These are phyloP conservation scores for Mucor indicus DNA, from an alignment of 371 early-diverging fungal species.

Conservation along the genomic window DNA sequence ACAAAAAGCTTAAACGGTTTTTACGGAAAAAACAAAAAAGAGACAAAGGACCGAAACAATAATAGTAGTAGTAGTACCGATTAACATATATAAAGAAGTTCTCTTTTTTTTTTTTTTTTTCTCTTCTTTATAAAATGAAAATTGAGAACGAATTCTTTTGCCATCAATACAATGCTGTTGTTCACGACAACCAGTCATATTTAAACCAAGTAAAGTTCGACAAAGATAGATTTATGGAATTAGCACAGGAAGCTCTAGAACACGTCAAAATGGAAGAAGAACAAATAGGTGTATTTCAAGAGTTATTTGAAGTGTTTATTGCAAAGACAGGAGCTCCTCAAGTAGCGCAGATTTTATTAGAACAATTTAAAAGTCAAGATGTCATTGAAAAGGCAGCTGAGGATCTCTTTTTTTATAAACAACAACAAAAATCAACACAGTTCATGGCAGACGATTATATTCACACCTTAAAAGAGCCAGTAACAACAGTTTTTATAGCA, in stretches of 20 bases:
- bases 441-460: slow-evolving; percentile 3
- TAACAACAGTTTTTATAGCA: not conserved
- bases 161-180: no score
- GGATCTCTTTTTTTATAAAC: slow-evolving; percentile 24
- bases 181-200: no score
- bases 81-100: no score
- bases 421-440: not conserved
- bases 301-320: slow-evolving; percentile 42
- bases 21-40: no score
- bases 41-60: no score
- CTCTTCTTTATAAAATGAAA: no score
- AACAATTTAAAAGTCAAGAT: slow-evolving; percentile 42
- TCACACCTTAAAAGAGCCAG: slow-evolving; percentile 9
- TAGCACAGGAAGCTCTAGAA: slow-evolving; percentile 47
- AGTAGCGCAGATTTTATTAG: slow-evolving; percentile 42
- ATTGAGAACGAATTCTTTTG: no score
- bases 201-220: no score
- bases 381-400: slow-evolving; percentile 44
- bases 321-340: slow-evolving; percentile 41
- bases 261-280: slow-evolving; percentile 47
- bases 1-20: no score
- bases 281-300: slow-evolving; percentile 40
- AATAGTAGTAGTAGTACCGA: no score
- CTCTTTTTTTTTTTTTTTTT: no score
- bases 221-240: slow-evolving; percentile 44